A percentile compares a stretch with the other conserved stretches of the same genome.
These are phyloP conservation scores for Trichomonas gallinae DNA, from an alignment of 208 protist species.

Conservation along the genomic window DNA sequence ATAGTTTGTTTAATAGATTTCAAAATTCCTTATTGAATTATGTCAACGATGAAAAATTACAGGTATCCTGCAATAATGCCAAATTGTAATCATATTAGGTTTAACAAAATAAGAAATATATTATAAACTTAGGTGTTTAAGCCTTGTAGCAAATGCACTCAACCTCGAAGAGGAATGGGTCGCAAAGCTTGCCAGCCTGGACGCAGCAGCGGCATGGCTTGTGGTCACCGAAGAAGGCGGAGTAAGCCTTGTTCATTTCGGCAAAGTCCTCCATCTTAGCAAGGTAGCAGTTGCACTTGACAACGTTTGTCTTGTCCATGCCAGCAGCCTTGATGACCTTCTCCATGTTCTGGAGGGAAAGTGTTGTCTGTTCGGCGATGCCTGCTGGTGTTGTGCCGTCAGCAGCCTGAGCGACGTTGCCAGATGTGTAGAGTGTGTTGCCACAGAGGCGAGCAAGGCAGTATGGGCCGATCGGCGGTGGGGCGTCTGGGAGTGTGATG, in stretches of 20 bases:
- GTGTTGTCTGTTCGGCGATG: neutral
- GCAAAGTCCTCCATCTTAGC: neutral
- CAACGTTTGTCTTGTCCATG: neutral
- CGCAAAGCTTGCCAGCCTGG: neutral
- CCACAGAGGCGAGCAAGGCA: neutral
- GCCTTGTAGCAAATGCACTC: neutral
- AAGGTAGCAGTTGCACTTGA: constrained; percentile 6
- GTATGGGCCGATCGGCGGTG: constrained; percentile 3
- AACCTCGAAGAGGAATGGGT: neutral
- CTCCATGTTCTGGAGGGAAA: neutral
- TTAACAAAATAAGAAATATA: neutral
- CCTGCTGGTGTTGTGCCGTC: neutral
- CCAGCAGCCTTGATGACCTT: neutral
- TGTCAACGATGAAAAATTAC: too few species aligned
- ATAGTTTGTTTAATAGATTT: too few species aligned
- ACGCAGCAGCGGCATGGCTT: constrained; percentile 4
- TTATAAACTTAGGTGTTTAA: neutral
- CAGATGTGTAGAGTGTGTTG: constrained; percentile 3
- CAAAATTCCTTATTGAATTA: too few species aligned
- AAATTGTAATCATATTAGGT: neutral
- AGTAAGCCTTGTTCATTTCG: neutral
- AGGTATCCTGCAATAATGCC: too few species aligned
- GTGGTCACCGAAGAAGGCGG: constrained; percentile 17
- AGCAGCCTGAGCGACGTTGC: neutral
- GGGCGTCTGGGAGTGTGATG: neutral